These are phyloP conservation scores for Neonectria coccinea DNA, from an alignment of 2,329 filamentous ascomycete species.

Conservation along the genomic window DNA sequence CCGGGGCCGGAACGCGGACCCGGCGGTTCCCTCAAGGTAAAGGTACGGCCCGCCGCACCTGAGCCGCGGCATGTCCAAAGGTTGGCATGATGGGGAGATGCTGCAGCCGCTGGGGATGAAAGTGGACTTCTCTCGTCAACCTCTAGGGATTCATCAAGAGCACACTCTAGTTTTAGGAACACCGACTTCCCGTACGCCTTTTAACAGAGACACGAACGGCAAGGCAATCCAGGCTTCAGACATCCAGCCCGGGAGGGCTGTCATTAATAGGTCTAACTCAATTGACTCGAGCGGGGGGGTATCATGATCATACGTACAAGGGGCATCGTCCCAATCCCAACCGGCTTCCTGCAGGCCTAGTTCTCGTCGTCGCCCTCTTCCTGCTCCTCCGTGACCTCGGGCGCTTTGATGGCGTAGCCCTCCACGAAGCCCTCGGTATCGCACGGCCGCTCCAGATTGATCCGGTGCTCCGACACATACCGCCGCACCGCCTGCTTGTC, in stretches of 20 bases:
- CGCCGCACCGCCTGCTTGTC: conserved; percentile 69
- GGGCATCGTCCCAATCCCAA: conserved; percentile 23
- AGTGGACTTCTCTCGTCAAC: not conserved
- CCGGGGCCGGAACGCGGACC: conserved; percentile 11
- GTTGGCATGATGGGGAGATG: conserved; percentile 5
- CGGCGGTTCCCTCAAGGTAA: conserved; percentile 1
- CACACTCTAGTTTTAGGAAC: not conserved
- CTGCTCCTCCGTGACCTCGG: conserved; percentile 51
- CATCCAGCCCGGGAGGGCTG: not conserved
- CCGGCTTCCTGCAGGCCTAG: conserved; percentile 16
- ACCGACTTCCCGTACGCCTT: not conserved
- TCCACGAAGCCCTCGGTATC: conserved; percentile 81
- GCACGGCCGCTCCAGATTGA: conserved; percentile 74
- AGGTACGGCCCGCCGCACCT: conserved; percentile 3
- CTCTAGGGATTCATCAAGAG: no score
- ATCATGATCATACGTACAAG: conserved; percentile 40
- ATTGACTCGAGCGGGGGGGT: conserved; percentile 35
- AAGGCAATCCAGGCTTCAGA: no score
- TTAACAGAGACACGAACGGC: not conserved
- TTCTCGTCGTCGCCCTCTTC: conserved; percentile 40
- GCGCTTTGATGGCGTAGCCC: conserved; percentile 67
- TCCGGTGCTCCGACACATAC: conserved; percentile 73
- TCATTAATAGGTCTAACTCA: conserved; percentile 22
- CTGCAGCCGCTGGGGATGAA: not conserved
- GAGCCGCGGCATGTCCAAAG: conserved; percentile 28